These are phyloP conservation scores for Leucaena leucocephala DNA, from an alignment of 306 rosid genomes.

Conservation along the genomic window DNA sequence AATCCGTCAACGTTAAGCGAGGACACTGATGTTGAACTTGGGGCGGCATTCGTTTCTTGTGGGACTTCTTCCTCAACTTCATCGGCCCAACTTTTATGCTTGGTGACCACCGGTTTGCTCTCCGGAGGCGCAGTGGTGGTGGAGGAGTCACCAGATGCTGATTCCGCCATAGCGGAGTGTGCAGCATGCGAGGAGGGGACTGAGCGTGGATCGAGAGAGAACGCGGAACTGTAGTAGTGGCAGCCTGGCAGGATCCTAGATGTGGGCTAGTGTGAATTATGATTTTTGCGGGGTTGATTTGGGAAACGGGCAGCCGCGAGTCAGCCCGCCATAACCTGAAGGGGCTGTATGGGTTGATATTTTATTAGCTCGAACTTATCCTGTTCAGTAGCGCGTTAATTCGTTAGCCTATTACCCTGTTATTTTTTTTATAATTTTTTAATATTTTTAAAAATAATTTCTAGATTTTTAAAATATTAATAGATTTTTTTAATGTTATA, in stretches of 20 bases:
- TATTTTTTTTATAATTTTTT: no score
- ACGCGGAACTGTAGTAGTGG: neutral
- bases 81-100: slow-evolving; percentile 60
- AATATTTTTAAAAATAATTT: no score
- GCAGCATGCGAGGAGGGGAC: neutral
- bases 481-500: no score
- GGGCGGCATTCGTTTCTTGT: slow-evolving; percentile 35
- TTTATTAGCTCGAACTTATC: no score
- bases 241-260: neutral
- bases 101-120: slow-evolving; percentile 10
- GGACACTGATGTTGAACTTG: slow-evolving; percentile 29
- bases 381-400: no score
- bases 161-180: slow-evolving; percentile 28
- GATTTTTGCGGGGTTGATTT: neutral
- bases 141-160: slow-evolving; percentile 14
- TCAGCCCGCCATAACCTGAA: no score
- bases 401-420: no score
- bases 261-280: neutral
- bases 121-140: slow-evolving; percentile 1
- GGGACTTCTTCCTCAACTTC: slow-evolving; percentile 52
- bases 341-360: no score
- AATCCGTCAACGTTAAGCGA: slow-evolving; percentile 49
- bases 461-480: no score
- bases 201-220: neutral
- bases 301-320: no score